These are phyloP conservation scores for Scenedesmus sp. DNA, from an alignment of 163 green algal genomes.

Conservation along the genomic window DNA sequence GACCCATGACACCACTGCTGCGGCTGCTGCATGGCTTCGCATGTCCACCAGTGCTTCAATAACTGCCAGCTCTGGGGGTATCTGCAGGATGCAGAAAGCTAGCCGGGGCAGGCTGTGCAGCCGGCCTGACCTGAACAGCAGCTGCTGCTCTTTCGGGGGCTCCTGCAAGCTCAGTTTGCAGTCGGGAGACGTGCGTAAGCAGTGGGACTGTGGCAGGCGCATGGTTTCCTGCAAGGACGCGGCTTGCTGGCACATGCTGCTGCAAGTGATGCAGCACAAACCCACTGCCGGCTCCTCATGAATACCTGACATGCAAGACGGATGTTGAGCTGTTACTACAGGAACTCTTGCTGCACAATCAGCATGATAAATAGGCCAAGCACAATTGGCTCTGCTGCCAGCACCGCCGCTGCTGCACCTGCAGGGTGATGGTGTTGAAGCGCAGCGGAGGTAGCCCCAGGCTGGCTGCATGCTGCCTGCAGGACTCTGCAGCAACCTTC, in stretches of 20 bases:
- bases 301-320: too few relatives aligned
- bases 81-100: constrained; percentile 70
- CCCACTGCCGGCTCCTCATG: too few relatives aligned
- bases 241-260: too few relatives aligned
- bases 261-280: too few relatives aligned
- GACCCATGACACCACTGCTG: constrained; percentile 51
- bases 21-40: neutral
- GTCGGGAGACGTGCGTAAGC: neutral
- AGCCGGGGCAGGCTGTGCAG: constrained; percentile 46
- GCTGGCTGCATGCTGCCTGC: neutral
- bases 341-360: too few relatives aligned
- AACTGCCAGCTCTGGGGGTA: constrained; percentile 48
- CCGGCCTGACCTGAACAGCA: constrained; percentile 58
- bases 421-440: constrained; percentile 54
- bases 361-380: too few relatives aligned
- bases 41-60: constrained; percentile 56
- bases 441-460: constrained; percentile 13
- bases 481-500: constrained; percentile 17
- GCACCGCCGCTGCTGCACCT: neutral
- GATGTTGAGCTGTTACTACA: too few relatives aligned
- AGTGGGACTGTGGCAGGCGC: too few relatives aligned
- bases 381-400: neutral
- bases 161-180: constrained; percentile 59
- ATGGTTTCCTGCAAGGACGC: too few relatives aligned
- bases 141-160: constrained; percentile 67